A percentile compares a stretch with the other conserved stretches of the same genome.
Conservation (phyloP, 176 grass and related monocot genomes). For the Avena insularis region DNA sequence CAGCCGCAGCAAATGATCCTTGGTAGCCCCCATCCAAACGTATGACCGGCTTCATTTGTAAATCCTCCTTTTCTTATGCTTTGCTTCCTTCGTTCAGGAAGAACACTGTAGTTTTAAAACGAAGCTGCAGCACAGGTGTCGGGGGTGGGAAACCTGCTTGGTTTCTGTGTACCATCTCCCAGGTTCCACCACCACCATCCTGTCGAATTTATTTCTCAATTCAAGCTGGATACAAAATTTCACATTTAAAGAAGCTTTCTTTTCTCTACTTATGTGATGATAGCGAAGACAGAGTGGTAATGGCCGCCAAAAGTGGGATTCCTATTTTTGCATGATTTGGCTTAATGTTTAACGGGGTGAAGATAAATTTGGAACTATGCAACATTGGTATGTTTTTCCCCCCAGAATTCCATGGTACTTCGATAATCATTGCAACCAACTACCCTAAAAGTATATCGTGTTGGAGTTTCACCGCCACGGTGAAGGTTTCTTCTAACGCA, state of each 20-base stretch:
- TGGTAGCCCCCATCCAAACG: slow-evolving; percentile 22
- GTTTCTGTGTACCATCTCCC: slow-evolving; percentile 53
- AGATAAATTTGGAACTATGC: too few relatives aligned
- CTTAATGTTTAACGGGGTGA: too few relatives aligned
- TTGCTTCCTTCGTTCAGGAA: slow-evolving; percentile 53
- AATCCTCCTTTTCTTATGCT: slow-evolving; percentile 58
- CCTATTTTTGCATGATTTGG: too few relatives aligned
- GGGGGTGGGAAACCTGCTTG: slow-evolving; percentile 41
- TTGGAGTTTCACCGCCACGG: too few relatives aligned
- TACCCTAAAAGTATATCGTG: too few relatives aligned
- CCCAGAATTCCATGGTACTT: too few relatives aligned
- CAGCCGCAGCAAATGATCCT: slow-evolving; percentile 66
- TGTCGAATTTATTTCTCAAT: slow-evolving; percentile 74
- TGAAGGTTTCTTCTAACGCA: too few relatives aligned
- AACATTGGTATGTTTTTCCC: too few relatives aligned
- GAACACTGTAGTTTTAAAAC: slow-evolving; percentile 39
- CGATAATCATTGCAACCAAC: too few relatives aligned
- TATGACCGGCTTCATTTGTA: slow-evolving; percentile 53
- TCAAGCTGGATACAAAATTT: slow-evolving; percentile 55
- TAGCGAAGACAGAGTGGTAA: too few relatives aligned
- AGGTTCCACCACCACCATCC: slow-evolving; percentile 43
- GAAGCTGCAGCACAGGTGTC: slow-evolving; percentile 56
- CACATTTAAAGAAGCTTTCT: slow-evolving; percentile 7
- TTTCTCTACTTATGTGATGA: not conserved
- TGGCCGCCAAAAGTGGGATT: too few relatives aligned